These are phyloP conservation scores for Aspergillus sp. DNA, from an alignment of 2,329 filamentous ascomycete species.

Conservation along the genomic window DNA sequence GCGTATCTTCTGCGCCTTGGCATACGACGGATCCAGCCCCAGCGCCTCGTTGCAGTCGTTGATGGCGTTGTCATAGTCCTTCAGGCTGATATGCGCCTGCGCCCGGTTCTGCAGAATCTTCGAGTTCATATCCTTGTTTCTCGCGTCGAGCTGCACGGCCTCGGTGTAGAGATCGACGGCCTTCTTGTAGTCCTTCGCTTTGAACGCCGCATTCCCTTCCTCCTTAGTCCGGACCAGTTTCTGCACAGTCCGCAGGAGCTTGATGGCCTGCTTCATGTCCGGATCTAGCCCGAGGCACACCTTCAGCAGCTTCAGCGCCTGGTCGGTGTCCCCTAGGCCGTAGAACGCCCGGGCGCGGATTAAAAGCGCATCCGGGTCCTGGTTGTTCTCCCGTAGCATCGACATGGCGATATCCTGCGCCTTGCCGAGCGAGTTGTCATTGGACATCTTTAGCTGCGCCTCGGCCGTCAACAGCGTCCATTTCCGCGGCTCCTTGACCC, in stretches of 20 bases:
- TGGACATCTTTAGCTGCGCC: slow-evolving; percentile 86
- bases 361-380: slow-evolving; percentile 88
- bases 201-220: slow-evolving; percentile 85
- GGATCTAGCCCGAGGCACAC: slow-evolving; percentile 85
- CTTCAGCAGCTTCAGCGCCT: slow-evolving; percentile 85
- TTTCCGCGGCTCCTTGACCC: slow-evolving; percentile 75
- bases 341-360: slow-evolving; percentile 82
- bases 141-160: slow-evolving; percentile 74
- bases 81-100: slow-evolving; percentile 67
- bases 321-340: slow-evolving; percentile 85
- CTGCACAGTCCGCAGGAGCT: slow-evolving; percentile 80
- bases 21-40: slow-evolving; percentile 71
- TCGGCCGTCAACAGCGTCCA: slow-evolving; percentile 91
- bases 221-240: slow-evolving; percentile 90
- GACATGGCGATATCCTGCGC: slow-evolving; percentile 88
- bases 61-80: slow-evolving; percentile 73
- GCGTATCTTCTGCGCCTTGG: slow-evolving; percentile 86
- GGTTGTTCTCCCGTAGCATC: slow-evolving; percentile 72
- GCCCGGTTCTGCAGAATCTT: slow-evolving; percentile 93
- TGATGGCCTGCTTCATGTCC: slow-evolving; percentile 79
- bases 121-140: slow-evolving; percentile 85
- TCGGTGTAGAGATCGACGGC: slow-evolving; percentile 78
- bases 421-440: slow-evolving; percentile 77
- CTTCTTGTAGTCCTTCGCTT: slow-evolving; percentile 66
- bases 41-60: slow-evolving; percentile 78